Base-by-base conservation (phyloP, 176 grass and related monocot species). In the Cenchrus purpureus region DNA sequence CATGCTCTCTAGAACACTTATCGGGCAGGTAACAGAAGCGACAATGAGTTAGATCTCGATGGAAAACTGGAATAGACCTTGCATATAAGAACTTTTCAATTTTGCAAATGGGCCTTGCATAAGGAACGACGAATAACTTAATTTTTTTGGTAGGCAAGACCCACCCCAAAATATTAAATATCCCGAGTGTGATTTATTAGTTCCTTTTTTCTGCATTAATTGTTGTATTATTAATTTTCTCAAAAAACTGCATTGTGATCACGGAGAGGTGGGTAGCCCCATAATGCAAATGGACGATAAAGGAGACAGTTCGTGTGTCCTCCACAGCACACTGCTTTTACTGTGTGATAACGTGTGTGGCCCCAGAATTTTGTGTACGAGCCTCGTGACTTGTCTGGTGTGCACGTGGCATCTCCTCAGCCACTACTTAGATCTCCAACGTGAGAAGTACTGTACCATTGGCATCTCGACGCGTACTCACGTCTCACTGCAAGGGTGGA, bases 351-450 rank as follows among this genome's bases (percentile, higher is more conserved):
- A 76, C 68, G n/a, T 84, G 70, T 53, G 63, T 91, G 85, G 80
- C 7, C 75, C 88, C 62, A 55, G 34, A 28, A 53, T 84, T 79
- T 63, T 84, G 9, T 76, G 81, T 80, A 80, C 62, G 22, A 29
- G 62, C 62, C 61, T 55, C 75, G 62, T 76, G 78, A 65, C 57
- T 78, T 82, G 83, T 90, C 74, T 82, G 79, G 49, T 65, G 79
- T 51, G 72, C 79, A 86, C 88, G 88, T 86, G 83, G 88, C 88
- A 20, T 8, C 6, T 66, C 65, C 73, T 50, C 17, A 16, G 79
- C 83, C 88, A 68, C 85, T 76, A 76, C 13, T 60, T 42, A 11
- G 48, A 75, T 54, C 84, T 48, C 9, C 37, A 71, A 57, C 56
- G 65, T 82, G 37, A 40, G 72, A 56, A 58, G 37, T n/a, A 51